A percentile compares a stretch with the other conserved stretches of the same genome.
These are phyloP conservation scores for Senecio squalidus DNA, from an alignment of 140 eudicot species.

Conservation along the genomic window DNA sequence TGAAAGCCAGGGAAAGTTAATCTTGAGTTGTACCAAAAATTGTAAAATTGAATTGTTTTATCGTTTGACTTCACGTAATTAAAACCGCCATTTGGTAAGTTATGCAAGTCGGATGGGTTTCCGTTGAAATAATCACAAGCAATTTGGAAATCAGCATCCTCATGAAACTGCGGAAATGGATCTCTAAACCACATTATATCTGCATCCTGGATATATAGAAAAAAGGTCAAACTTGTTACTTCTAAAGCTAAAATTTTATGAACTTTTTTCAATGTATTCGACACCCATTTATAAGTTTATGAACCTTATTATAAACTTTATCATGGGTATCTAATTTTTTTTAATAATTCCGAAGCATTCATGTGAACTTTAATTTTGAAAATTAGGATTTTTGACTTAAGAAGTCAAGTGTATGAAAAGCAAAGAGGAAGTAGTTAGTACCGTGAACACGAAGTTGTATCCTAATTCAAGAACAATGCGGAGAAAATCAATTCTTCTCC, in stretches of 20 bases:
- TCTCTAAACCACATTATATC: slow-evolving; percentile 69
- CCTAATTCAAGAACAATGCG: slow-evolving; percentile 51
- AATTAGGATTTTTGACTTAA: not conserved
- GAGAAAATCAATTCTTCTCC: slow-evolving; percentile 66
- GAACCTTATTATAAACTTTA: not conserved
- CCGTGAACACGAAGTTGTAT: slow-evolving; percentile 76
- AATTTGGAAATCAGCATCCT: slow-evolving; percentile 45
- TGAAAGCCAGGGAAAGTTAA: slow-evolving; percentile 32
- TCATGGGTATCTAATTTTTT: not conserved
- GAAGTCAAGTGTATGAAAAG: not conserved
- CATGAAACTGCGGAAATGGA: slow-evolving; percentile 38
- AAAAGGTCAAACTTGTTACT: not conserved
- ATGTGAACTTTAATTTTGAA: not conserved
- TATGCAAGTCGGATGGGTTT: slow-evolving; percentile 30
- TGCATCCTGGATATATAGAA: slow-evolving; percentile 33
- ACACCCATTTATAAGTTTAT: not conserved
- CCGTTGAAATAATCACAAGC: slow-evolving; percentile 51
- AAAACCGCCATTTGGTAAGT: slow-evolving; percentile 57
- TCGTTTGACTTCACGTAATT: slow-evolving; percentile 47
- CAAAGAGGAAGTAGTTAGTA: slow-evolving; percentile 15
- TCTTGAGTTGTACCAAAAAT: slow-evolving; percentile 53
- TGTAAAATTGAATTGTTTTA: slow-evolving; percentile 40
- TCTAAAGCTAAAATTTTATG: not conserved
- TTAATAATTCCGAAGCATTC: not conserved
- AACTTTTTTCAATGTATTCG: not conserved